Base-by-base conservation (phyloP, 2,329 filamentous ascomycete genomes). In the Phyllachora maydis region DNA sequence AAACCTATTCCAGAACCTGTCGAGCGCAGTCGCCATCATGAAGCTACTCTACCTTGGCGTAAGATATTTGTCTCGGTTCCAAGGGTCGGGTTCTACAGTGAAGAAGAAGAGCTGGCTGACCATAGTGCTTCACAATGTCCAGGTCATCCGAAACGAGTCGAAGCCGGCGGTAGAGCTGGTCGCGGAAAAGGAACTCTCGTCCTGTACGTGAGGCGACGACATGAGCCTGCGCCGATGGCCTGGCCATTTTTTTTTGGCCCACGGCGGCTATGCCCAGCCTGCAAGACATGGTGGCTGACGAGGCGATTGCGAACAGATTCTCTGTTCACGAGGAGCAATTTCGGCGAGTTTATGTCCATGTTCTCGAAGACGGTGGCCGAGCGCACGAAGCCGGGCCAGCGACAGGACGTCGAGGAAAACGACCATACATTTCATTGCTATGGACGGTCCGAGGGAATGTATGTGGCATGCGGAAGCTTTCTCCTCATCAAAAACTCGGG, bases 351-450 rank as follows among this genome's bases (percentile, higher is more conserved):
- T 58, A 77, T 91, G 67, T 73, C 68, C 24, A 55, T 91, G 36
- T 83, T 88, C 53, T 65, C 67, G 45, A 77, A 78, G 49, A 83
- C 75, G n/a, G 72, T 92, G 21, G 83, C 83, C 30, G 77, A 88
- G 50, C 63, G 77, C 37, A 91, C 81, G 31, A 35, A 35, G 25
- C 65, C 71, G 11, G 79, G 74, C 27, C 69, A 81, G 48, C 60
- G 78, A 43, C 76, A 88, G 47, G 77, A 82, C 43, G 70, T 91
- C 27, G 75, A 88, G 50, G 68, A 85, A 46, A 65, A 81, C 33
- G 66, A 67, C 41, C 69, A 76, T 56, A 71, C 65, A 27, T 78
- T 82, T 49, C 75, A 83, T 49, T 69, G 67, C 37, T 81, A 81
- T 51, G 66, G 61, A 32, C 69, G 70, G 33, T 73, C 68, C 35